Evolutionary conservation across 441 rosid species (phyloP).

Genomic region (Pelargonium cotyledonis): DNA sequence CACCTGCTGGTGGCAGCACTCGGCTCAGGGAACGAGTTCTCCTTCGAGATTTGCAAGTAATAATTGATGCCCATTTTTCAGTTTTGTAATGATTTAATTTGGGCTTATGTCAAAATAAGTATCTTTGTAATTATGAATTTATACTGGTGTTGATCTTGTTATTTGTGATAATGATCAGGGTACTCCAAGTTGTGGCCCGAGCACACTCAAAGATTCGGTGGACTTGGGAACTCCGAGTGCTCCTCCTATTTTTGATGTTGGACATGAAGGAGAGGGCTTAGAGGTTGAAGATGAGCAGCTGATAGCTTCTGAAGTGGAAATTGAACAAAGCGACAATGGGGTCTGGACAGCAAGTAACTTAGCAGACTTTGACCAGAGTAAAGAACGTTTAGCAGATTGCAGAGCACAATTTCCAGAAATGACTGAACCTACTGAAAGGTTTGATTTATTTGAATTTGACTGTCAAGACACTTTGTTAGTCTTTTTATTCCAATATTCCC

Average conservation of each 20-base stretch:
- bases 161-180: constrained; percentile 35
- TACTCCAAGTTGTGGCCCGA: constrained; percentile 20
- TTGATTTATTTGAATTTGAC: constrained; percentile 2
- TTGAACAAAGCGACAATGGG: constrained; percentile 28
- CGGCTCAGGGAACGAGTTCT: constrained; percentile 42
- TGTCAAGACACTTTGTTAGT: background rate
- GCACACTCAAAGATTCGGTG: constrained; percentile 28
- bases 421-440: constrained; percentile 47
- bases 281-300: constrained; percentile 27
- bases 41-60: constrained; percentile 36
- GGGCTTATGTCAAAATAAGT: background rate
- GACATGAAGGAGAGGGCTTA: constrained; percentile 36
- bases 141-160: constrained; percentile 10
- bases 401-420: constrained; percentile 27
- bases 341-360: constrained; percentile 27
- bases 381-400: constrained; percentile 25
- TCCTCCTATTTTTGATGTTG: constrained; percentile 68
- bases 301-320: constrained; percentile 18
- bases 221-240: constrained; percentile 91
- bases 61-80: constrained; percentile 1
- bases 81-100: background rate
- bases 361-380: constrained; percentile 25
- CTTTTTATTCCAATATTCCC: background rate
- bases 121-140: background rate
- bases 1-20: constrained; percentile 33